Evolutionary conservation across 2,329 filamentous ascomycete genomes (phyloP), one percentile per base, ranked within the genome.

Genomic region (Fusarium palustre): DNA sequence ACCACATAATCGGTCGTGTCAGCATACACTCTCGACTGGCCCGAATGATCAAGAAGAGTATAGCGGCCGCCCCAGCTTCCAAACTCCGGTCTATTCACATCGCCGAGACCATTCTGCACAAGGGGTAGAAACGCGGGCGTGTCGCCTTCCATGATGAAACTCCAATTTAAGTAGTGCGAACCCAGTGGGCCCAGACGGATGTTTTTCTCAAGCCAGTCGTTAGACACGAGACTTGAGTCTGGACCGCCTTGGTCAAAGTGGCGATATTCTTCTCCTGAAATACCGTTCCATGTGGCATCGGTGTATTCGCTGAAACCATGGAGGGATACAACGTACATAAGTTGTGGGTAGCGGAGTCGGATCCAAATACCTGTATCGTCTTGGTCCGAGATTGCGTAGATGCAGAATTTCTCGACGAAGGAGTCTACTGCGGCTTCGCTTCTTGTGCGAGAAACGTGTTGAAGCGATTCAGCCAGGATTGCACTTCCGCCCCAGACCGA

Each of bases 361-460:
- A 89, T 84, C 86, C 86, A 89, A 0, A 81, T 74, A 0, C 85
- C 86, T 0, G 84, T 82, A 53, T 89, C 83, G 50, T 89, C 87
- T 64, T 89, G 87, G 65, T 89, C 87, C 4, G 85, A 87, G 54
- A 89, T 87, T 15, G 86, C 77, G 67, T 87, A 87, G 10, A 87
- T 80, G 2, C 84, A 79, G 1, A 87, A 70, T 55, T 82, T 83
- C 1, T 75, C 65, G 0, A 79, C 76, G 11, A 86, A 78, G 0
- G 55, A 59, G 0, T 76, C 72, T 0, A 79, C 73, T 0, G 82
- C 80, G 39, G n/a, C 70, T 57, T 30, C 69, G 41, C 62, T 69
- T 69, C 20, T 72, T 0, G 59, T 69, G 3, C 57, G 49, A 2
- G 55, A 53, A 15, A 83, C 77, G 4, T 82, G 76, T 18, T 80